phyloP scores from a whole-genome alignment of 495 filamentous ascomycete species.

The Hypoxylon lienhwacheense region DNA sequence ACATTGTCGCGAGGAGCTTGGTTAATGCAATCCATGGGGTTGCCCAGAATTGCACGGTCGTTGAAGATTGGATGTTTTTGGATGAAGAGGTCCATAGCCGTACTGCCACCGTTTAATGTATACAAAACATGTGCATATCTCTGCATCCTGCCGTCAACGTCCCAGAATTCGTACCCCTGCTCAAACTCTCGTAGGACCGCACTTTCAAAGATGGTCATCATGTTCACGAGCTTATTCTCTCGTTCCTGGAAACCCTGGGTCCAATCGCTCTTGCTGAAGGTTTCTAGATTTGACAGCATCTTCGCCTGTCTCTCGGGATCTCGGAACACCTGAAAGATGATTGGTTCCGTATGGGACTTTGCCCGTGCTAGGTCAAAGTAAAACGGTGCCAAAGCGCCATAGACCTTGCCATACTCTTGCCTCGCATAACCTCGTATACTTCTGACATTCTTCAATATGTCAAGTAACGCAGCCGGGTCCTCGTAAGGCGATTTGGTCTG shows the following conservation, averaged over 20 bases:
- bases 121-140: constrained; percentile 85
- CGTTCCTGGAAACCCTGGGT: constrained; percentile 71
- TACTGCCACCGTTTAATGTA: constrained; percentile 76
- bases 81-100: constrained; percentile 81
- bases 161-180: constrained; percentile 83
- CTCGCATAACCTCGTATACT: constrained; percentile 86
- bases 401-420: constrained; percentile 88
- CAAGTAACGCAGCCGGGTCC: constrained; percentile 63
- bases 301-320: constrained; percentile 87
- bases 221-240: constrained; percentile 68
- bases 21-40: constrained; percentile 81
- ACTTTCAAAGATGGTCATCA: constrained; percentile 84
- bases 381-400: constrained; percentile 82
- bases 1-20: constrained; percentile 61
- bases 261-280: constrained; percentile 79
- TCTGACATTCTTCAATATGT: constrained; percentile 64
- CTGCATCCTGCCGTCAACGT: constrained; percentile 85
- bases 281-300: constrained; percentile 76
- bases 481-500: constrained; percentile 41
- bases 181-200: constrained; percentile 90
- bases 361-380: constrained; percentile 78
- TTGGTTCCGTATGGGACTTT: constrained; percentile 74
- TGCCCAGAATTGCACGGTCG: constrained; percentile 70
- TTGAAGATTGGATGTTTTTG: constrained; percentile 81
- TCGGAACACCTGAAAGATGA: constrained; percentile 81